phyloP scores from a whole-genome alignment of 345 rosid species.

The Syzygium grande region DNA sequence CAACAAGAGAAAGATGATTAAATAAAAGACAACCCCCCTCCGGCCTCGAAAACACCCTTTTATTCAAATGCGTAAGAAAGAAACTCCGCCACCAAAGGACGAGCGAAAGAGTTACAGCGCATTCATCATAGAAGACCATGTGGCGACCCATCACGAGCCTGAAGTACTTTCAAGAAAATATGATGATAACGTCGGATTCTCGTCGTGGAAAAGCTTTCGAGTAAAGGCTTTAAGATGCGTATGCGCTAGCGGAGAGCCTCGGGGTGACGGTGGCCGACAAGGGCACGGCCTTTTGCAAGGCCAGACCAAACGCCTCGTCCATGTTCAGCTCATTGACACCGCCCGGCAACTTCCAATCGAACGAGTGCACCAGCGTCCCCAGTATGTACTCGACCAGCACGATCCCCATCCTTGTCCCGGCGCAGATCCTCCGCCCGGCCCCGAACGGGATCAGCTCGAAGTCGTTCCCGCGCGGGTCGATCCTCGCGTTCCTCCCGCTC shows the following conservation, averaged over 20 bases:
- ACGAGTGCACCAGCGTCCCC: conserved; percentile 47
- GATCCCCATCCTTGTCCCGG: conserved; percentile 61
- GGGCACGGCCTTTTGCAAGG: conserved; percentile 52
- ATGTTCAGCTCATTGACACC: conserved; percentile 30
- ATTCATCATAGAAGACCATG: not conserved
- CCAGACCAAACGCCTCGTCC: conserved; percentile 62
- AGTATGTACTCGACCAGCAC: conserved; percentile 44
- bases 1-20: no score
- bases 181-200: not conserved
- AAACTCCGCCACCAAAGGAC: not conserved
- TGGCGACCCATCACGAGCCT: not conserved
- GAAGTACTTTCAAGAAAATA: no score
- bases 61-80: not conserved
- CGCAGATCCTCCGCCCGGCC: conserved; percentile 56
- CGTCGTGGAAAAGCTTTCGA: not conserved
- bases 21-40: no score
- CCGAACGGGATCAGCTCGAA: conserved; percentile 64
- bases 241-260: conserved; percentile 24
- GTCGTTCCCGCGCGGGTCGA: conserved; percentile 51
- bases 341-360: conserved; percentile 43
- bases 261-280: conserved; percentile 39
- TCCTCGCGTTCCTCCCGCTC: conserved; percentile 16
- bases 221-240: not conserved
- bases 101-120: not conserved
- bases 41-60: not conserved